phyloP scores from a whole-genome alignment of 225 moss, liverwort and hornwort genomes.

The Bryum argenteum region DNA sequence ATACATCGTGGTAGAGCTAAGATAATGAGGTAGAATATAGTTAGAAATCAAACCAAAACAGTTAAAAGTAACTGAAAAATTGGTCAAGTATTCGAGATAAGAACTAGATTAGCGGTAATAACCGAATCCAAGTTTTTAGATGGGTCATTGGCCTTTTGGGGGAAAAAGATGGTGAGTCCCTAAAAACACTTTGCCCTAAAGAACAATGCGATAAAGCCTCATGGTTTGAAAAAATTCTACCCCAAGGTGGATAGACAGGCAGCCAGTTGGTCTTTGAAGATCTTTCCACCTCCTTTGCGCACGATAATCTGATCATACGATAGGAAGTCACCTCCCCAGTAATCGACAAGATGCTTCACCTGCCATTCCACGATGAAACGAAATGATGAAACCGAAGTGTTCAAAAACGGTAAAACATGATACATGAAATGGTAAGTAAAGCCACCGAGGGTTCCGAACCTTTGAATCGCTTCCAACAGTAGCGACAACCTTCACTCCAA shows the following conservation, averaged over 20 bases:
- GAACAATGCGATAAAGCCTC: background rate
- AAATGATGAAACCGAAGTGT: background rate
- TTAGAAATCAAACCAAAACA: too few species aligned
- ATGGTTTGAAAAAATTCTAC: slow-evolving; percentile 25
- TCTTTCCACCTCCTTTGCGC: slow-evolving; percentile 47
- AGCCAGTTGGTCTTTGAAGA: slow-evolving; percentile 52
- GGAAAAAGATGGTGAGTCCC: too few species aligned
- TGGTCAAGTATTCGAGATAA: too few species aligned
- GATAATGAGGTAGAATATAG: too few species aligned
- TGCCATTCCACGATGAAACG: slow-evolving; percentile 16
- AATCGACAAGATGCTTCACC: slow-evolving; percentile 51
- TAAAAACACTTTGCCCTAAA: too few species aligned
- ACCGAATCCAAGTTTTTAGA: too few species aligned
- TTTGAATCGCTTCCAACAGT: slow-evolving; percentile 56
- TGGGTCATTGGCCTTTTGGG: too few species aligned
- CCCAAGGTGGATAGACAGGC: slow-evolving; percentile 45
- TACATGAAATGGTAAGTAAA: background rate
- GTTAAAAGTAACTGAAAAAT: too few species aligned
- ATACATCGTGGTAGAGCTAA: background rate
- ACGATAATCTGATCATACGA: slow-evolving; percentile 47
- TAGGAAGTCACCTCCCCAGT: slow-evolving; percentile 56
- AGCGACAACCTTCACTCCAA: slow-evolving; percentile 46
- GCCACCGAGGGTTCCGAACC: slow-evolving; percentile 26
- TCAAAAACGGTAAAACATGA: background rate
- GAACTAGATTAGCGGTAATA: too few species aligned